Conservation (phyloP, 202 grass and related monocot genomes). For the Hordeum pubiflorum region DNA sequence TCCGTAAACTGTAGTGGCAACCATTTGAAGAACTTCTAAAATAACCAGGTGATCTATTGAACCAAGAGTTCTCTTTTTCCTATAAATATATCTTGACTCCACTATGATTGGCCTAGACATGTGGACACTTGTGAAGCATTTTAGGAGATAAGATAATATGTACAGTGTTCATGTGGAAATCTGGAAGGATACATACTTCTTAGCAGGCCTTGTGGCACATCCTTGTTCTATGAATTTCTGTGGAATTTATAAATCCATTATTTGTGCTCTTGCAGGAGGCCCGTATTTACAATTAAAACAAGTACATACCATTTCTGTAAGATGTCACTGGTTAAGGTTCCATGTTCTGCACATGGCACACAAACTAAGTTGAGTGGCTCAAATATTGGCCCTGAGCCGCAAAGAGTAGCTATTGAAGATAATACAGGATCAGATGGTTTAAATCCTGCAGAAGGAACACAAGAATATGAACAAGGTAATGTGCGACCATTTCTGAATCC, state of each 20-base stretch:
- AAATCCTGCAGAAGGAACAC: constrained; percentile 8
- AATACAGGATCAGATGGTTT: constrained; percentile 11
- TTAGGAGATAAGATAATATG: neutral
- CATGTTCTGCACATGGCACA: constrained; percentile 3
- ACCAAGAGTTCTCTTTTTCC: neutral
- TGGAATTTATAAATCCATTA: neutral
- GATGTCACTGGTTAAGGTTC: constrained; percentile 69
- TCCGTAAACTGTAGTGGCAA: neutral
- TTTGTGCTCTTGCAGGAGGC: constrained; percentile 44
- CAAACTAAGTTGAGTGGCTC: constrained; percentile 24
- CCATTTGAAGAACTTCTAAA: neutral
- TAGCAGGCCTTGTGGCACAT: constrained; percentile 10
- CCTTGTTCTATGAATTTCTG: neutral
- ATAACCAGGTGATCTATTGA: neutral
- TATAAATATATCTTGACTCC: neutral
- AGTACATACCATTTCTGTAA: constrained; percentile 91
- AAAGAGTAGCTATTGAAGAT: constrained; percentile 22
- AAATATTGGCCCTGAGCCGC: constrained; percentile 18
- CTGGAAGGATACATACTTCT: neutral
- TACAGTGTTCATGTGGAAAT: neutral
- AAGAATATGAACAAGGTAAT: constrained; percentile 36
- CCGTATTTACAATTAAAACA: constrained; percentile 62
- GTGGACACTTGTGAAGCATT: neutral
- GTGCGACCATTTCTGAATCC: neutral
- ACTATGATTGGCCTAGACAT: neutral